Percentiles rank a stretch among this genome's conserved stretches.
These are phyloP conservation scores for Verticillium zaregamsianum DNA, from an alignment of 2,329 filamentous ascomycete genomes.

Conservation along the genomic window DNA sequence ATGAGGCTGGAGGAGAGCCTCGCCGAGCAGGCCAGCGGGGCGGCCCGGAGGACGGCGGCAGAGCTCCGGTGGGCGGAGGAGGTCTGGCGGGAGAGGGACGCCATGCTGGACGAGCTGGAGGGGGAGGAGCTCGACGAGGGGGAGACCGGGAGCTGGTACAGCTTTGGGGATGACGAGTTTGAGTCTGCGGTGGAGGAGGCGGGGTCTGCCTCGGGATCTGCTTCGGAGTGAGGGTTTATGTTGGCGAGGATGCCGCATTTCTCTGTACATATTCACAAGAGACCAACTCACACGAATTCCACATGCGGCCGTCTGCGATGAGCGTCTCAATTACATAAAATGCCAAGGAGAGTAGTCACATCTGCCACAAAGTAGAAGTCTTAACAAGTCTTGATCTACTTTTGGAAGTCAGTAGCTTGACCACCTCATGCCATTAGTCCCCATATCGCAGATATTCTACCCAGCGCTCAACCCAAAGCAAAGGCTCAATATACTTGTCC, in stretches of 20 bases:
- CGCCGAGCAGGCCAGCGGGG: constrained; percentile 24
- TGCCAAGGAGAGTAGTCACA: not conserved
- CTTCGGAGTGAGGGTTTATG: not conserved
- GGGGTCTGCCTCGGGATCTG: not conserved
- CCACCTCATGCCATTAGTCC: not conserved
- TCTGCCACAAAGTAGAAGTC: not conserved
- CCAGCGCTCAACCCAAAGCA: too few species aligned
- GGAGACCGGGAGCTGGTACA: not conserved
- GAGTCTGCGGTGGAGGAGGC: not conserved
- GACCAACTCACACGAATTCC: too few species aligned
- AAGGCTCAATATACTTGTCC: too few species aligned
- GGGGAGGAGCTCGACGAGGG: constrained; percentile 36
- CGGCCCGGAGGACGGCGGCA: constrained; percentile 28
- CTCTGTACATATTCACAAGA: not conserved
- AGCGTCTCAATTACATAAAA: too few species aligned
- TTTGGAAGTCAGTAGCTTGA: not conserved
- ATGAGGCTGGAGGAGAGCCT: constrained; percentile 20
- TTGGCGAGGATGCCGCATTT: not conserved
- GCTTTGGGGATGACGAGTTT: not conserved
- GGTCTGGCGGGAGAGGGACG: constrained; percentile 38
- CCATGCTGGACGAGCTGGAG: constrained; percentile 37
- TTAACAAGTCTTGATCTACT: not conserved
- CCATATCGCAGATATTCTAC: too few species aligned
- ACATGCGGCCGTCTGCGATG: too few species aligned
- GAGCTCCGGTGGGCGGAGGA: constrained; percentile 44